Percentiles rank a stretch among this genome's conserved stretches.
Conservation (phyloP, 257 asterid species). For the Cordia subcordata region DNA sequence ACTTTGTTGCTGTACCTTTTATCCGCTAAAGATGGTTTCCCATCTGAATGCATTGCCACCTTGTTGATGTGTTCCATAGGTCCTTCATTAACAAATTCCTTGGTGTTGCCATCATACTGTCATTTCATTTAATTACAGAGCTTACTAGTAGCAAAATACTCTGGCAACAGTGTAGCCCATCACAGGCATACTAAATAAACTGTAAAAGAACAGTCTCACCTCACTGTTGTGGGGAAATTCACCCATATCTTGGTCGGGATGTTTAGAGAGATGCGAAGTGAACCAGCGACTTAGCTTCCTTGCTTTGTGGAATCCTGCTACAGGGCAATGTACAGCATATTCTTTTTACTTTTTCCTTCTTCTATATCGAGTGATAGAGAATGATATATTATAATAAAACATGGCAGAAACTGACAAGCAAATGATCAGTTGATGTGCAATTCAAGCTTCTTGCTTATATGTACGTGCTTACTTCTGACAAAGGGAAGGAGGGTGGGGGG, state of each 20-base stretch:
- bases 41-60: slow-evolving; percentile 38
- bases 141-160: background rate
- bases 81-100: slow-evolving; percentile 38
- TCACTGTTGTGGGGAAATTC: slow-evolving; percentile 32
- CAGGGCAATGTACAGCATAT: slow-evolving; percentile 6
- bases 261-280: slow-evolving; percentile 58
- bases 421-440: too few relatives aligned
- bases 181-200: slow-evolving; percentile 16
- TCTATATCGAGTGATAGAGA: background rate
- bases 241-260: slow-evolving; percentile 44
- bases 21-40: slow-evolving; percentile 38
- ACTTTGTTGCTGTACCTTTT: slow-evolving; percentile 32
- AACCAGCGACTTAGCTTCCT: slow-evolving; percentile 82
- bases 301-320: slow-evolving; percentile 67
- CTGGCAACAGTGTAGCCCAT: background rate
- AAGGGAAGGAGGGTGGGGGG: too few relatives aligned
- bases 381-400: background rate
- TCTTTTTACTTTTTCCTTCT: background rate
- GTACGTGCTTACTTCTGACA: too few relatives aligned
- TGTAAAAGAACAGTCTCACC: slow-evolving; percentile 26
- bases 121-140: slow-evolving; percentile 22
- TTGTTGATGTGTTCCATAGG: slow-evolving; percentile 39
- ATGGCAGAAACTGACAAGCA: background rate
- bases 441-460: too few relatives aligned
- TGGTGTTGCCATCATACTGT: slow-evolving; percentile 45